Percentiles rank a stretch among this genome's conserved stretches.
Evolutionary conservation across 2,329 filamentous ascomycete species (phyloP).

Genomic region (Aspergillus terreus): DNA sequence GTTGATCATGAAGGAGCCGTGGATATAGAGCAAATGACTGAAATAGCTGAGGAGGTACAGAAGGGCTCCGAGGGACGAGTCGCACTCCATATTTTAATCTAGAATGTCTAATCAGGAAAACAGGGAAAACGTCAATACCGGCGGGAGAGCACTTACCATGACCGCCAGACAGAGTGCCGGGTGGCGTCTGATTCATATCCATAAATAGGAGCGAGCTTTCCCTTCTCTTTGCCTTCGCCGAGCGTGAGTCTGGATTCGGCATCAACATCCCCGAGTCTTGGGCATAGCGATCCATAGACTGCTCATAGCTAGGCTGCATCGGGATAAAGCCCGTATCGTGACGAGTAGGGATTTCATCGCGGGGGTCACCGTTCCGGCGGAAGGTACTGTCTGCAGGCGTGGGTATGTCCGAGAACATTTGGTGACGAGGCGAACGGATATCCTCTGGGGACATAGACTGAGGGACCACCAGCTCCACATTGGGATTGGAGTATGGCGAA

Average conservation of each 20-base stretch:
- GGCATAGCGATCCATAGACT: constrained; percentile 29
- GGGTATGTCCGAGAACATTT: constrained; percentile 65
- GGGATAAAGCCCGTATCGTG: constrained; percentile 52
- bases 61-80: no score
- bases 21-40: constrained; percentile 5
- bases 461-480: constrained; percentile 42
- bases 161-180: constrained; percentile 9
- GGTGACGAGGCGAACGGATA: constrained; percentile 60
- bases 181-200: constrained; percentile 28
- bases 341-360: constrained; percentile 21
- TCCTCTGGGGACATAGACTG: constrained; percentile 50
- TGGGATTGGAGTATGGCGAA: constrained; percentile 46
- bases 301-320: constrained; percentile 49
- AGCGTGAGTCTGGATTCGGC: constrained; percentile 31
- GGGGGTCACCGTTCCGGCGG: constrained; percentile 26
- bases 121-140: not conserved
- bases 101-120: not conserved
- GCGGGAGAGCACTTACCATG: constrained; percentile 13
- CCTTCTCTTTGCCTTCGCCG: constrained; percentile 43
- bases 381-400: constrained; percentile 61
- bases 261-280: constrained; percentile 30
- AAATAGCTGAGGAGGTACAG: not conserved
- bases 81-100: not conserved
- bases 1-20: constrained; percentile 10
- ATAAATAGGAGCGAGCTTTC: constrained; percentile 49